These are phyloP conservation scores for Biscutella laevigata DNA, from an alignment of 441 rosid genomes.

Conservation along the genomic window DNA sequence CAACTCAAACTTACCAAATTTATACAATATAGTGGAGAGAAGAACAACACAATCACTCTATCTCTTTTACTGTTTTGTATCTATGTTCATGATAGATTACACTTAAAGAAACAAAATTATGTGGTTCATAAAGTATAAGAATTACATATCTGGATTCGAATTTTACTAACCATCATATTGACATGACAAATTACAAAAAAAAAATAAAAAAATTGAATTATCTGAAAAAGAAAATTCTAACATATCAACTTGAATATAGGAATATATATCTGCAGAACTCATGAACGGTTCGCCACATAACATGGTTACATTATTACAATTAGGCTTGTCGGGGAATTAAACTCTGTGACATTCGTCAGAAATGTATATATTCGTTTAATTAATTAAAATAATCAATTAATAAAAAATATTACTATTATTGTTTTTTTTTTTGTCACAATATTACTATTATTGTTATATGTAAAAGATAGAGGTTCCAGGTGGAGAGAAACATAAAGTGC, in stretches of 20 bases:
- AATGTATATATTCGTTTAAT: conserved; percentile 11
- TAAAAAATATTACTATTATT: too few relatives aligned
- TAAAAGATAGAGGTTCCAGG: conserved; percentile 15
- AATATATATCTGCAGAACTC: conserved; percentile 13
- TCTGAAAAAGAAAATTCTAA: background rate
- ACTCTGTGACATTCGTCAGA: conserved; percentile 5
- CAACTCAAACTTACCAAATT: too few relatives aligned
- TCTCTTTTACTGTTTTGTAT: too few relatives aligned
- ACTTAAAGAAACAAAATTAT: background rate
- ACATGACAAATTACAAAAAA: background rate
- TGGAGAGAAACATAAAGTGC: conserved; percentile 25
- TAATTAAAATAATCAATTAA: too few relatives aligned
- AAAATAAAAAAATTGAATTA: background rate
- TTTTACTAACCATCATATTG: background rate
- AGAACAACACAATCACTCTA: too few relatives aligned
- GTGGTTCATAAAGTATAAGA: background rate
- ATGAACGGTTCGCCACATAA: conserved; percentile 3
- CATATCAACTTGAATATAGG: background rate
- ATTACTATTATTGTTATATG: background rate
- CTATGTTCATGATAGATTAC: conserved; percentile 2
- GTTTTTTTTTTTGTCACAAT: background rate
- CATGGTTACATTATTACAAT: conserved; percentile 1
- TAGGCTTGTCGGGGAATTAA: conserved; percentile 22
- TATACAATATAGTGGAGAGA: too few relatives aligned
- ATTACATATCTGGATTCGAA: background rate